Evolutionary conservation across 495 filamentous ascomycete genomes (phyloP).

Genomic region (Thermochaetoides thermophila): DNA sequence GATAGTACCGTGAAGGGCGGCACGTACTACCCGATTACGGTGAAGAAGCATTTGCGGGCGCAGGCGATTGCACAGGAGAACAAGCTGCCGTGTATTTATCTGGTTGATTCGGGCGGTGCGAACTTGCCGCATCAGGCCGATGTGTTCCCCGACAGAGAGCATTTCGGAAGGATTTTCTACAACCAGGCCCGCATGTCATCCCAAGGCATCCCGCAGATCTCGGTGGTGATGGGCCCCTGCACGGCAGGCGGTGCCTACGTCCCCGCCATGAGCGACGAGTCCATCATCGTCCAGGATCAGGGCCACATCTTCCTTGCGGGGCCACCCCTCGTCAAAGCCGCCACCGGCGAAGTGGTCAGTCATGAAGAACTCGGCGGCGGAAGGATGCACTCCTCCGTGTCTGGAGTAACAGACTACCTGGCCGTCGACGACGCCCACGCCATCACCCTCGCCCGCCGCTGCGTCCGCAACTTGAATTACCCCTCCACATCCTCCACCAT

Average conservation of each 20-base stretch:
- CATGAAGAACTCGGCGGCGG: constrained; percentile 92
- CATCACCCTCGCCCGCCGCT: constrained; percentile 69
- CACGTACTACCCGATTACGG: constrained; percentile 94
- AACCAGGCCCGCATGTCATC: constrained; percentile 92
- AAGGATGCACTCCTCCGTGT: constrained; percentile 77
- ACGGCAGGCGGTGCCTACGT: constrained; percentile 94
- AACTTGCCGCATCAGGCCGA: constrained; percentile 94
- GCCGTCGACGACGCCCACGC: constrained; percentile 92
- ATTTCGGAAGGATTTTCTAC: constrained; percentile 96
- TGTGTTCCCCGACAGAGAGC: constrained; percentile 89
- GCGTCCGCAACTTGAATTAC: constrained; percentile 80
- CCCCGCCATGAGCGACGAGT: constrained; percentile 93
- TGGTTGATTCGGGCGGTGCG: constrained; percentile 91
- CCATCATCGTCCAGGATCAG: constrained; percentile 87
- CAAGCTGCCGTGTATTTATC: constrained; percentile 65
- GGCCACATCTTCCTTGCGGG: constrained; percentile 95
- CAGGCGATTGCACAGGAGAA: constrained; percentile 88
- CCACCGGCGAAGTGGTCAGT: constrained; percentile 83
- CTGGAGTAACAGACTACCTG: constrained; percentile 92
- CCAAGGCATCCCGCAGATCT: constrained; percentile 78
- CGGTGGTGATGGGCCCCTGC: constrained; percentile 96
- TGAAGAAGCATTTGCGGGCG: constrained; percentile 92
- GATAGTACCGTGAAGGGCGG: constrained; percentile 99
- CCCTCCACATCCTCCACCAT: constrained; percentile 22
- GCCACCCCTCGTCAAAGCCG: constrained; percentile 89